Base-by-base conservation (phyloP, 495 filamentous ascomycete species). In the Hypoxylon perforatum region DNA sequence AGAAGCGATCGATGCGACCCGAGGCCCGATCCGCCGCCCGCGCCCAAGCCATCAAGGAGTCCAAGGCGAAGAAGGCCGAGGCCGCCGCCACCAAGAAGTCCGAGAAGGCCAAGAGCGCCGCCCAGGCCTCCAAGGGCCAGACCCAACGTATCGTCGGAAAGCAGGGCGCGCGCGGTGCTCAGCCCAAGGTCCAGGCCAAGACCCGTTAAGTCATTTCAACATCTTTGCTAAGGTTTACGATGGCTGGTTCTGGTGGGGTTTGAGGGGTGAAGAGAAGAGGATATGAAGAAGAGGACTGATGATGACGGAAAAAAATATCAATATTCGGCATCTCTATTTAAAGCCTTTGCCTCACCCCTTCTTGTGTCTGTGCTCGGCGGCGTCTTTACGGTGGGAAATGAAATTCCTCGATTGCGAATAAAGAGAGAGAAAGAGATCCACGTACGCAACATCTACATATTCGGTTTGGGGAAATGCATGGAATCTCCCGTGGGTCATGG, bases 61-160 rank as follows among this genome's bases (percentile, higher is more conserved):
- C 88, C 81, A 99, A 99, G 90, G 94, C 95, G 80, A 97, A 97
- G 92, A 95, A 94, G 85, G 82, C 88, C 63, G 92, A 87, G 59
- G 85, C 88, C 50, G 87, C 90, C 81, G 90, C 86, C 80, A 88
- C 88, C 81, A 99, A 99, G 92, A 98, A 97, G 92, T 89, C 90
- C 42, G 96, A 98, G 84, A 99, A 99, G 92, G 95, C 95, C 69
- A 99, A 98, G 92, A 85, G 67, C 72, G 95, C 94, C 64, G 87
- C 90, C 61, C 67, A 74, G 44, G 86, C 87, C 49, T 85, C 89
- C 76, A 89, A 90, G 83, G 94, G 93, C 69, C 85, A 92, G 83
- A 83, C 84, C 62, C 81, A 85, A 75, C 85, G 89, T 77, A 91
- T 97, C 80, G 85, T 88, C 79, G 91, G 92, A 85, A 99, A 99